A percentile compares a stretch with the other conserved stretches of the same genome.
phyloP scores from a whole-genome alignment of 2,329 filamentous ascomycete species.

The Colletotrichum phormii region DNA sequence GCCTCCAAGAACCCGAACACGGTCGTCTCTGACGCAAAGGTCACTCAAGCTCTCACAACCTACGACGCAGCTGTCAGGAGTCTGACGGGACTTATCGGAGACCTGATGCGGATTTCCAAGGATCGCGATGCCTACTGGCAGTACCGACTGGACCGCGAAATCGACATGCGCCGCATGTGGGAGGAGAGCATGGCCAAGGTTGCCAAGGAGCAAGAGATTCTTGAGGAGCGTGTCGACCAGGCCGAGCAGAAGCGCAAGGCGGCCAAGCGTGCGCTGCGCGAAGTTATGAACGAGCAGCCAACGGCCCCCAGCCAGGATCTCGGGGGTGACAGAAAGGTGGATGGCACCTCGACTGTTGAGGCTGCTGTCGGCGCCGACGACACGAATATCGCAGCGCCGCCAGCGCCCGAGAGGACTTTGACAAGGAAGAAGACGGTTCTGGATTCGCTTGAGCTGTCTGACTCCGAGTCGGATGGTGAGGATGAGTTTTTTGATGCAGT shows the following conservation, averaged over 20 bases:
- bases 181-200: constrained; percentile 99
- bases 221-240: constrained; percentile 88
- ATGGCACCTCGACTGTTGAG: constrained; percentile 48
- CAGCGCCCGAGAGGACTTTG: constrained; percentile 53
- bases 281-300: constrained; percentile 69
- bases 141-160: constrained; percentile 90
- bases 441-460: constrained; percentile 79
- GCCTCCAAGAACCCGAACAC: constrained; percentile 76
- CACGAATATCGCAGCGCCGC: constrained; percentile 36
- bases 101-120: constrained; percentile 90
- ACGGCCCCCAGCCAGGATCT: constrained; percentile 44
- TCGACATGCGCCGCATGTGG: constrained; percentile 94
- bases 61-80: constrained; percentile 93
- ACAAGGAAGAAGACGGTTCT: constrained; percentile 73
- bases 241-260: constrained; percentile 90
- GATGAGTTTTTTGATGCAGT: constrained; percentile 95
- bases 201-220: constrained; percentile 91
- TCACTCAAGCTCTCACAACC: constrained; percentile 81
- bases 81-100: constrained; percentile 84
- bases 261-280: constrained; percentile 89
- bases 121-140: constrained; percentile 98
- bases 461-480: constrained; percentile 85
- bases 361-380: constrained; percentile 39
- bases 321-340: constrained; percentile 42
- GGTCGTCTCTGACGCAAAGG: constrained; percentile 79